These are phyloP conservation scores for Coprinopsis strossmayeri DNA, from an alignment of 768 basidiomycete genomes.

Conservation along the genomic window DNA sequence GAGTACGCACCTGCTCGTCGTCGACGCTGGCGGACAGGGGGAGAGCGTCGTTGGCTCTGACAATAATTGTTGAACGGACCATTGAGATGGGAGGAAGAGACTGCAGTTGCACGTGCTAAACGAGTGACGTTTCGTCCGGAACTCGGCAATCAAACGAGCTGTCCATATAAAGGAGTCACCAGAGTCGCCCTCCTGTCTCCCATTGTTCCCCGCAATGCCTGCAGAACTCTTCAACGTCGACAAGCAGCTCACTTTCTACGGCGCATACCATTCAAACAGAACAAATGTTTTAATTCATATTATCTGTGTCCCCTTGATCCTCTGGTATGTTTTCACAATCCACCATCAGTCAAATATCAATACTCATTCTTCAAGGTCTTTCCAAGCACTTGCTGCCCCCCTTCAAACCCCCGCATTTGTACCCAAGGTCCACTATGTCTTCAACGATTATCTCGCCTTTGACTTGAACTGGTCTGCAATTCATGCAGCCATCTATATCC, in stretches of 20 bases:
- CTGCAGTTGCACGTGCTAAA: conserved; percentile 15
- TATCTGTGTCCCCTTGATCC: conserved; percentile 73
- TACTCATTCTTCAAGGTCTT: conserved; percentile 40
- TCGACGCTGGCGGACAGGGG: conserved; percentile 95
- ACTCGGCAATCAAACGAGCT: background rate
- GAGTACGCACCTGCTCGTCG: conserved; percentile 76
- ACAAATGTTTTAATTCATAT: conserved; percentile 84
- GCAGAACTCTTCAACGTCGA: conserved; percentile 53
- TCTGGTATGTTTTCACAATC: conserved; percentile 49
- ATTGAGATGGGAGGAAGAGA: conserved; percentile 30
- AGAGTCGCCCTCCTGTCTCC: background rate
- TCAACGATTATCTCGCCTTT: conserved; percentile 62
- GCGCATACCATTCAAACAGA: conserved; percentile 83
- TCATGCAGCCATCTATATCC: conserved; percentile 48
- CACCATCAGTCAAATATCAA: background rate
- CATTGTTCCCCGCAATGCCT: conserved; percentile 25
- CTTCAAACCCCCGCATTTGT: conserved; percentile 49
- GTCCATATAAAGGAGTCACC: background rate
- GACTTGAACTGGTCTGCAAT: conserved; percentile 65
- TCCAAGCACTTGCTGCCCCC: conserved; percentile 43
- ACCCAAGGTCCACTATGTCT: conserved; percentile 41
- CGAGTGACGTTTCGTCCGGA: conserved; percentile 10
- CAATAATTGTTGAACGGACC: conserved; percentile 86
- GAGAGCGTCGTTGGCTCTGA: conserved; percentile 78
- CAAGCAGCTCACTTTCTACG: conserved; percentile 88